phyloP scores from a whole-genome alignment of 1,284 basidiomycete genomes.

The Leccinum laetum region DNA sequence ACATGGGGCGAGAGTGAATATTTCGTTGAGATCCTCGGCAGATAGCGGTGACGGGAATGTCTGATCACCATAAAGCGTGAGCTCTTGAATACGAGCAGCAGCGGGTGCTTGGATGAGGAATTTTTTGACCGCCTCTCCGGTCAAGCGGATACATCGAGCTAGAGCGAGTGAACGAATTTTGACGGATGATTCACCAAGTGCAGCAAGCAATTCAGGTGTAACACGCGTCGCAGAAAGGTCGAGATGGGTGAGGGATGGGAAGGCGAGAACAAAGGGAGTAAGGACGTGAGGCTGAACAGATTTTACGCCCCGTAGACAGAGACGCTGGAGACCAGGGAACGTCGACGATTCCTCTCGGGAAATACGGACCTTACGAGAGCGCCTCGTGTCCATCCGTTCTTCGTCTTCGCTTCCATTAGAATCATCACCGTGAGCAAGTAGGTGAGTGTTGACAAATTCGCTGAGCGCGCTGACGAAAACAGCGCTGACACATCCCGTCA shows the following conservation, averaged over 20 bases:
- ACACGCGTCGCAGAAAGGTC: slow-evolving; percentile 88
- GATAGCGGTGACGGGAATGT: slow-evolving; percentile 85
- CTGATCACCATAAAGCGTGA: slow-evolving; percentile 89
- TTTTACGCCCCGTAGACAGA: slow-evolving; percentile 85
- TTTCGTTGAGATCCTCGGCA: slow-evolving; percentile 64
- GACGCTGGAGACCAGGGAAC: slow-evolving; percentile 80
- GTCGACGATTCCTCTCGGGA: slow-evolving; percentile 50
- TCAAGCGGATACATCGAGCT: slow-evolving; percentile 86
- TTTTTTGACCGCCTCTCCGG: slow-evolving; percentile 74
- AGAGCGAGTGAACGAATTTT: slow-evolving; percentile 82
- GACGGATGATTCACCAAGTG: slow-evolving; percentile 67
- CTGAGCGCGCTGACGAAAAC: slow-evolving; percentile 84
- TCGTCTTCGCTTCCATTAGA: slow-evolving; percentile 47
- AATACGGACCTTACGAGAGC: slow-evolving; percentile 32
- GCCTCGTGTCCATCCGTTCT: slow-evolving; percentile 29
- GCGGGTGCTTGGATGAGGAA: slow-evolving; percentile 76
- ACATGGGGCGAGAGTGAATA: slow-evolving; percentile 80
- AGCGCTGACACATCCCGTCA: slow-evolving; percentile 93
- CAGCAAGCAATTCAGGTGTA: slow-evolving; percentile 72
- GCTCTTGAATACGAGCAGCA: slow-evolving; percentile 67
- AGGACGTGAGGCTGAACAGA: slow-evolving; percentile 75
- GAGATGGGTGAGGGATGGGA: slow-evolving; percentile 87
- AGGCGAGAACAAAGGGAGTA: slow-evolving; percentile 80
- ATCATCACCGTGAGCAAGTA: slow-evolving; percentile 50
- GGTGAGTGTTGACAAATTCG: slow-evolving; percentile 78